Evolutionary conservation across 2,329 filamentous ascomycete genomes (phyloP).

Genomic region (Aspergillus fischeri): DNA sequence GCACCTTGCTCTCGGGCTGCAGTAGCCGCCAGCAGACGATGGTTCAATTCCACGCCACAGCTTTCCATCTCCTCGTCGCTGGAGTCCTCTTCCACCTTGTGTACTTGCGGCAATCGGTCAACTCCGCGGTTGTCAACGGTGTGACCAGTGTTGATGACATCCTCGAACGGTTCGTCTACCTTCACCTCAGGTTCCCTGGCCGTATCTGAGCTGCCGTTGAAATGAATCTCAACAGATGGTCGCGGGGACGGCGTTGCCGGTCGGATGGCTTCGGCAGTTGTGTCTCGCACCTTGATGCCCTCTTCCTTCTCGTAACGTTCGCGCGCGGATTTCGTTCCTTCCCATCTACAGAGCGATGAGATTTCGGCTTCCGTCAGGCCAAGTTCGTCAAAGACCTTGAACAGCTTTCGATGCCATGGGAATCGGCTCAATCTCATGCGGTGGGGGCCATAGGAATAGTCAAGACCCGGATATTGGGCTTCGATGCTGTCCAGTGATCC

Average conservation of each 20-base stretch:
- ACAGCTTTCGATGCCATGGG: slow-evolving; percentile 57
- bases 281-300: slow-evolving; percentile 56
- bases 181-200: slow-evolving; percentile 20
- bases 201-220: slow-evolving; percentile 21
- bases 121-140: slow-evolving; percentile 22
- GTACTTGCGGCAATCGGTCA: slow-evolving; percentile 16
- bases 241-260: slow-evolving; percentile 44
- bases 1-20: slow-evolving; percentile 50
- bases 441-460: slow-evolving; percentile 60
- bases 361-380: slow-evolving; percentile 58
- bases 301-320: slow-evolving; percentile 51
- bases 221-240: slow-evolving; percentile 31
- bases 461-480: slow-evolving; percentile 62
- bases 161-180: slow-evolving; percentile 19
- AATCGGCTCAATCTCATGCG: slow-evolving; percentile 60
- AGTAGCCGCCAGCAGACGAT: slow-evolving; percentile 49
- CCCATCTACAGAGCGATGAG: slow-evolving; percentile 58
- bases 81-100: slow-evolving; percentile 38
- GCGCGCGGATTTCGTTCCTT: slow-evolving; percentile 47
- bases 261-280: slow-evolving; percentile 55
- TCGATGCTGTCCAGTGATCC: slow-evolving; percentile 61
- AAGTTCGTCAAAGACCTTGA: slow-evolving; percentile 58
- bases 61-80: slow-evolving; percentile 48
- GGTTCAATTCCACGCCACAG: slow-evolving; percentile 50
- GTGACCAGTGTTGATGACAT: slow-evolving; percentile 21